These are phyloP conservation scores for Salix suchowensis DNA, from an alignment of 345 rosid genomes.

Conservation along the genomic window DNA sequence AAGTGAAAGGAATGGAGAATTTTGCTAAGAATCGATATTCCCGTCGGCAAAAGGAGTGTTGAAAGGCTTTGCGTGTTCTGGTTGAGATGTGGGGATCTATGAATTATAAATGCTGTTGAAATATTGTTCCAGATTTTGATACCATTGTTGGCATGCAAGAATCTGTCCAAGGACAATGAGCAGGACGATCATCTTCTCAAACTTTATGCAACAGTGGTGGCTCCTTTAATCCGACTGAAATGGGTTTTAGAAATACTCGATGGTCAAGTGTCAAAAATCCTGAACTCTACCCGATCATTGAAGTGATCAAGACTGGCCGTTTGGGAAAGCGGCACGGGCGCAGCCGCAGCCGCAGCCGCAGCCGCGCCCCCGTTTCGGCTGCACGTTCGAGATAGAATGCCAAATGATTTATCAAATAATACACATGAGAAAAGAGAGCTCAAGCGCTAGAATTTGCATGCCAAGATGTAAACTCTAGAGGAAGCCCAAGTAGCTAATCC, in stretches of 20 bases:
- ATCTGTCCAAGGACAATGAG: slow-evolving; percentile 16
- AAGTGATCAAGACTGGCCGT: not conserved
- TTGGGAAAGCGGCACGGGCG: too few species aligned
- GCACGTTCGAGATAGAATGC: not conserved
- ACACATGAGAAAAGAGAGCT: not conserved
- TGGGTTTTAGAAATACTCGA: slow-evolving; percentile 3
- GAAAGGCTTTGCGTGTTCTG: not conserved
- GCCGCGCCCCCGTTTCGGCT: too few species aligned
- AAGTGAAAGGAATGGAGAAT: not conserved
- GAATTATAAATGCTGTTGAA: not conserved
- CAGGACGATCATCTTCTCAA: slow-evolving; percentile 9
- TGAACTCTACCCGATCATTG: not conserved
- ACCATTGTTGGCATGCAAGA: slow-evolving; percentile 10
- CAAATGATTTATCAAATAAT: not conserved
- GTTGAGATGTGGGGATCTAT: not conserved
- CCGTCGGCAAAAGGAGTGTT: slow-evolving; percentile 13
- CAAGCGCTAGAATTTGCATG: not conserved
- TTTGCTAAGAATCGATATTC: not conserved
- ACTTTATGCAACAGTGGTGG: slow-evolving; percentile 9
- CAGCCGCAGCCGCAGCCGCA: too few species aligned
- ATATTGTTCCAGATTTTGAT: not conserved
- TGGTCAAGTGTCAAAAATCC: not conserved
- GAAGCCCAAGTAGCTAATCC: not conserved
- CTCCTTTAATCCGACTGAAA: slow-evolving; percentile 3
- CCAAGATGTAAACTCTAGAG: not conserved